A percentile compares a stretch with the other conserved stretches of the same genome.
Evolutionary conservation across 164 flowering plant species (phyloP).

Genomic region (Piper betle): DNA sequence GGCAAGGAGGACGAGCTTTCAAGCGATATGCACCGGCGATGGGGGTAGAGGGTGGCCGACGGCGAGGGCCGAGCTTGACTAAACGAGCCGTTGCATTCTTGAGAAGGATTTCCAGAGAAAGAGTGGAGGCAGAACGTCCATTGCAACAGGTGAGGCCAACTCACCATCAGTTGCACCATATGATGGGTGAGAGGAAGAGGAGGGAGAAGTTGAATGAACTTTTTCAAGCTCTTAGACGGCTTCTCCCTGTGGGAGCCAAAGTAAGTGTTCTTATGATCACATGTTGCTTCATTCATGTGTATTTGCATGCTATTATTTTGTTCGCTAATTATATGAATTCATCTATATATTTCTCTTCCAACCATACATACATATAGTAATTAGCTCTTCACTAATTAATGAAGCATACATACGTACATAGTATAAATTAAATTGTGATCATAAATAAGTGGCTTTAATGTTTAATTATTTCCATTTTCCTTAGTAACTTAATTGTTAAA

Average conservation of each 20-base stretch:
- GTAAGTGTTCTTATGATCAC: constrained; percentile 17
- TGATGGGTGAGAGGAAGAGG: constrained; percentile 71
- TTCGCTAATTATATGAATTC: too few relatives aligned
- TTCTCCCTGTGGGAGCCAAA: constrained; percentile 82
- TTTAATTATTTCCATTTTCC: too few relatives aligned
- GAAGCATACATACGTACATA: too few relatives aligned
- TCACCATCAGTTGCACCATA: constrained; percentile 51
- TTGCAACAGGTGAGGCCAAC: constrained; percentile 25
- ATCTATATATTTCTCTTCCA: too few relatives aligned
- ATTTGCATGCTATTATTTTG: not conserved
- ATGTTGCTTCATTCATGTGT: not conserved
- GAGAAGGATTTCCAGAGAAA: constrained; percentile 17
- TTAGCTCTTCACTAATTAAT: too few relatives aligned
- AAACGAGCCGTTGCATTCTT: constrained; percentile 33
- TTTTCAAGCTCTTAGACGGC: constrained; percentile 54
- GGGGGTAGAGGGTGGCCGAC: constrained; percentile 1
- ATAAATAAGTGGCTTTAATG: too few relatives aligned
- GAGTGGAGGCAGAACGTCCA: constrained; percentile 15
- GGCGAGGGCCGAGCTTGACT: constrained; percentile 21
- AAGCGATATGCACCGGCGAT: constrained; percentile 17
- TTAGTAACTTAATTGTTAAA: too few relatives aligned
- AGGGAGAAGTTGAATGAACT: constrained; percentile 75
- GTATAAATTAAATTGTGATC: too few relatives aligned
- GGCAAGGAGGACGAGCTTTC: constrained; percentile 31
- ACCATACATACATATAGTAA: too few relatives aligned